Evolutionary conservation across 139 green algal species (phyloP), one percentile per base, ranked within the genome.

Genomic region (Chlamydomonas incerta): DNA sequence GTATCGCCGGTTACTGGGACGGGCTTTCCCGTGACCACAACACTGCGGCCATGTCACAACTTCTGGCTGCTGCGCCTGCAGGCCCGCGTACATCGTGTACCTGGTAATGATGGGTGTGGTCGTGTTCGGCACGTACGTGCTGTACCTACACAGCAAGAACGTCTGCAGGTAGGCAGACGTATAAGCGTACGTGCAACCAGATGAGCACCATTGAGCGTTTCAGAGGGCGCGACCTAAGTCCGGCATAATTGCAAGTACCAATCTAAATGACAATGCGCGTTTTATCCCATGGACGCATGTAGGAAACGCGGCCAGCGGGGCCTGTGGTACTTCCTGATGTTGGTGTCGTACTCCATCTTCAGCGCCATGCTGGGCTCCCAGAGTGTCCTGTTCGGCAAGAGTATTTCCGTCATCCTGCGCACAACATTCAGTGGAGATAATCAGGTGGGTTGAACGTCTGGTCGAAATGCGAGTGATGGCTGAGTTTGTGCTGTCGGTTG

Each of bases 341-440:
- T 95, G 17, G 89, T 98, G 65, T 76, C 83, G 21, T 98, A 97
- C 75, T 90, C 94, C 11, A 60, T 96, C 33, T 97, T 96, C 86
- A 92, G 90, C 2, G 96, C 91, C 2, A 69, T 96, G 74, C 57
- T 98, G 10, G 96, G 96, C 74, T 98, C 96, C 3, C 95, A 98
- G 86, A 92, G 72, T 20, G 94, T 98, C 31, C 87, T 98, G 31
- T 98, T 97, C 76, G 91, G 89, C 88, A 98, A 98, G 83, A 93
- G 90, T 1, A 88, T 98, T 62, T 96, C 94, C 17, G 93, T 94
- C 47, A 91, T 98, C 67, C 89, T 98, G 75, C 90, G 96, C 31
- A 89, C 88, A 8, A 95, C 93, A 0, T 70, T 96, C 13, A 57
- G 28, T 6, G 95, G 93, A 0, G 90, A 96, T 71, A 95, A 90